Percentiles rank a stretch among this genome's conserved stretches.
These are phyloP conservation scores for Penicillium tannophilum DNA, from an alignment of 495 filamentous ascomycete genomes.

Conservation along the genomic window DNA sequence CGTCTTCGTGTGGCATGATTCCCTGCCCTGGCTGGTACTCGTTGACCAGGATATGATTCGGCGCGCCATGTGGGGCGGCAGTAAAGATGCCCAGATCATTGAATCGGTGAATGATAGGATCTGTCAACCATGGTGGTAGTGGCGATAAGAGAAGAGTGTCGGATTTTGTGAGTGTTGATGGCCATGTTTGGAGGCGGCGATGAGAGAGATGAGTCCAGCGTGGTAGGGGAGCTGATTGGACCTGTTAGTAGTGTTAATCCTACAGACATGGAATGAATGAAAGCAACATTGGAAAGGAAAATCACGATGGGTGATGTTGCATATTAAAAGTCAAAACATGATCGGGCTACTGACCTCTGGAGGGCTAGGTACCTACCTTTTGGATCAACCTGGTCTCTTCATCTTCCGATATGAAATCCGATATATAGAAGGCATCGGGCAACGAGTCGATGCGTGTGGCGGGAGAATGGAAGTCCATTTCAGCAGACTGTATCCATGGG, in stretches of 20 bases:
- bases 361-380: conserved; percentile 52
- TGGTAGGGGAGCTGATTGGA: conserved; percentile 61
- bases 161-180: conserved; percentile 69
- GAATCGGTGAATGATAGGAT: conserved; percentile 72
- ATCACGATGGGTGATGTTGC: background rate
- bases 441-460: conserved; percentile 57
- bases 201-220: conserved; percentile 84
- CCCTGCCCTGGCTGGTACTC: conserved; percentile 87
- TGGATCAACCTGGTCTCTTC: conserved; percentile 73
- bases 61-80: conserved; percentile 67
- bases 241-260: conserved; percentile 35
- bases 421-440: conserved; percentile 80
- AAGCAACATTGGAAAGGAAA: background rate
- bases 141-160: conserved; percentile 75
- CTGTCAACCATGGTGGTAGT: conserved; percentile 74
- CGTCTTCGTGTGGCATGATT: conserved; percentile 97
- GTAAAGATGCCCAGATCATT: conserved; percentile 62
- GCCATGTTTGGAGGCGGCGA: conserved; percentile 88
- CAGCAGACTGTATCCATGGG: too few species aligned
- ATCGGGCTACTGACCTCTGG: background rate
- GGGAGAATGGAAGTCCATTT: conserved; percentile 34
- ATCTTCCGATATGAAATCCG: conserved; percentile 76
- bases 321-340: background rate
- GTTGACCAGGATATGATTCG: conserved; percentile 94
- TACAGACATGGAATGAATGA: background rate